Conservation (phyloP, 2,329 filamentous ascomycete genomes). For the Chrysosphaeria jannelii region DNA sequence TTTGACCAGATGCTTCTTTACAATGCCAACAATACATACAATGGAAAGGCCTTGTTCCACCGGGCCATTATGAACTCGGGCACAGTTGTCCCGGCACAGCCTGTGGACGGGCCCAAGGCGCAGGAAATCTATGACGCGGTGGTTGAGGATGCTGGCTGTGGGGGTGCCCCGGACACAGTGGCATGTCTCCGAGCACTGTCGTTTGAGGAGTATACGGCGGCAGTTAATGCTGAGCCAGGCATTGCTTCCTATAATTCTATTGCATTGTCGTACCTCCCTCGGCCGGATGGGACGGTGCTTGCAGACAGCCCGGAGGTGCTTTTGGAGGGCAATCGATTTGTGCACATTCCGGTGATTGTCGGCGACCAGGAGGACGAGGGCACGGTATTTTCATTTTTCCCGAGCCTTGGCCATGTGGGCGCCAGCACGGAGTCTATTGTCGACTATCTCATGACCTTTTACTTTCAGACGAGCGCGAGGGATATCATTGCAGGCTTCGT, state of each 20-base stretch:
- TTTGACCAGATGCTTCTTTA: slow-evolving; percentile 36
- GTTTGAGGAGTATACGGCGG: slow-evolving; percentile 29
- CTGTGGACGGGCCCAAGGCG: slow-evolving; percentile 29
- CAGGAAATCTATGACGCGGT: slow-evolving; percentile 5
- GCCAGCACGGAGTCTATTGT: slow-evolving; percentile 27
- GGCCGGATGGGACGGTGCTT: slow-evolving; percentile 35
- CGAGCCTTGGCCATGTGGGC: slow-evolving; percentile 35
- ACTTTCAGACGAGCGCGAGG: slow-evolving; percentile 25
- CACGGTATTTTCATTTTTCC: slow-evolving; percentile 41
- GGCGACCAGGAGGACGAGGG: slow-evolving; percentile 61
- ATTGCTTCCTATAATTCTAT: slow-evolving; percentile 37
- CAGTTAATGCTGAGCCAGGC: slow-evolving; percentile 38
- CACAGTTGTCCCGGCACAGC: slow-evolving; percentile 23
- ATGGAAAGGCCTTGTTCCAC: slow-evolving; percentile 20
- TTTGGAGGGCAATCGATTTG: slow-evolving; percentile 16
- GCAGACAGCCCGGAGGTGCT: slow-evolving; percentile 31
- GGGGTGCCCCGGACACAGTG: slow-evolving; percentile 18
- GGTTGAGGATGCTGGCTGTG: slow-evolving; percentile 1
- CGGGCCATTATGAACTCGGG: slow-evolving; percentile 13
- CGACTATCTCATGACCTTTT: slow-evolving; percentile 26
- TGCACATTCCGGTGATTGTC: slow-evolving; percentile 21
- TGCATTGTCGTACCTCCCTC: slow-evolving; percentile 42
- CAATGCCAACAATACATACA: slow-evolving; percentile 37
- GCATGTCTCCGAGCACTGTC: slow-evolving; percentile 31
- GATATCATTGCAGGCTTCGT: slow-evolving; percentile 24